Conservation (phyloP, 1,139 yeast genomes). For the Magnusiomyces sp. region DNA sequence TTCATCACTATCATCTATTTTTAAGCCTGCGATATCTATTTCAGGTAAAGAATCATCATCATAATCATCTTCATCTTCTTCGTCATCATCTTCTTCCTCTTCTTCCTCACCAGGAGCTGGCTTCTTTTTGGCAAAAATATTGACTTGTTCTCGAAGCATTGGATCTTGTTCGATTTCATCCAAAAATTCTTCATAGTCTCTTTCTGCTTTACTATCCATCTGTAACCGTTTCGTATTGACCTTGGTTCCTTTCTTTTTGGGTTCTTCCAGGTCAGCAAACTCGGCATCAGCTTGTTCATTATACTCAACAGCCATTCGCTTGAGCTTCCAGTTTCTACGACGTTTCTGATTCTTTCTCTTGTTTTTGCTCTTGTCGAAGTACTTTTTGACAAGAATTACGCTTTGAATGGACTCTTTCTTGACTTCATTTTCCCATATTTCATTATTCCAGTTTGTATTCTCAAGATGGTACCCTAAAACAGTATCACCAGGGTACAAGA, state of each 20-base stretch:
- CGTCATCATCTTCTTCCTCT: constrained; percentile 40
- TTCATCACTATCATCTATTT: constrained; percentile 55
- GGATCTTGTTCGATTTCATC: constrained; percentile 94
- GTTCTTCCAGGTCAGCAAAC: constrained; percentile 34
- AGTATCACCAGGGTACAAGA: constrained; percentile 94
- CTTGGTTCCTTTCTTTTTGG: constrained; percentile 46
- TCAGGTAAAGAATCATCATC: constrained; percentile 19
- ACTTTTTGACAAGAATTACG: constrained; percentile 85
- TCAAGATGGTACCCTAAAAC: constrained; percentile 82
- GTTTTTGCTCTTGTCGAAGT: constrained; percentile 74
- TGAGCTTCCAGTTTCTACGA: constrained; percentile 84
- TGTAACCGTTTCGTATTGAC: constrained; percentile 51
- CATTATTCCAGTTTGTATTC: constrained; percentile 82
- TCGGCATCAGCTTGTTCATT: constrained; percentile 39
- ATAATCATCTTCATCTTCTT: constrained; percentile 16
- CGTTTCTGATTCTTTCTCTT: constrained; percentile 40
- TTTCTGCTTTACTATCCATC: constrained; percentile 69
- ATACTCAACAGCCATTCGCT: constrained; percentile 97
- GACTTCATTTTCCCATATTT: constrained; percentile 62
- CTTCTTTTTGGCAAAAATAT: constrained; percentile 44
- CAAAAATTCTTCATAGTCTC: constrained; percentile 86
- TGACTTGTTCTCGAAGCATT: constrained; percentile 80
- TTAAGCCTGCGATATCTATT: constrained; percentile 67
- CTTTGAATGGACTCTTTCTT: constrained; percentile 59
- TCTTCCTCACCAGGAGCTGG: constrained; percentile 21